A percentile compares a stretch with the other conserved stretches of the same genome.
Conservation (phyloP, 2,329 filamentous ascomycete genomes). For the Calonectria crousiana region DNA sequence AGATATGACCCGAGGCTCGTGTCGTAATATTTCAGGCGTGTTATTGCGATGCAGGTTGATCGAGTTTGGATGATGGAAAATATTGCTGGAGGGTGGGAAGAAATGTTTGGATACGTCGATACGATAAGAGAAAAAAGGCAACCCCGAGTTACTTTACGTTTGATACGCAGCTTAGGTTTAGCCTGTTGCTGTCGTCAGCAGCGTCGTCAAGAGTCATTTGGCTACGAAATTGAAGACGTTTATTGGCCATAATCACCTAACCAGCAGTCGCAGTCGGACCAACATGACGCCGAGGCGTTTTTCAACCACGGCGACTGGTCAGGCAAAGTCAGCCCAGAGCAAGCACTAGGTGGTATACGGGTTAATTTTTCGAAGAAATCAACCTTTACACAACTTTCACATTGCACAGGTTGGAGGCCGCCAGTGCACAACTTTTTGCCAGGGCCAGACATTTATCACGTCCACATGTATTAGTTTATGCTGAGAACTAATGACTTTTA, state of each 20-base stretch:
- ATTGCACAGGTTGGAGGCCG: conserved; percentile 1
- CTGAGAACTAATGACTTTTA: not conserved
- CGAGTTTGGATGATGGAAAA: not conserved
- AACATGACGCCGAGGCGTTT: conserved; percentile 13
- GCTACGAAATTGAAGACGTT: not conserved
- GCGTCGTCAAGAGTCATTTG: conserved; percentile 12
- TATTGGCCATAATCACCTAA: conserved; percentile 2
- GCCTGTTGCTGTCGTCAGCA: conserved; percentile 13
- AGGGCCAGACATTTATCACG: too few relatives aligned
- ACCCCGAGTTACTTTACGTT: not conserved
- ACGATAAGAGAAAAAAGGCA: not conserved
- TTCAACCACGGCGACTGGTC: not conserved
- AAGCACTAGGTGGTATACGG: not conserved
- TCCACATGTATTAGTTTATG: too few relatives aligned
- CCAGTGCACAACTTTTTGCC: not conserved
- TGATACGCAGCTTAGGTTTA: not conserved
- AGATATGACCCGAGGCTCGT: not conserved
- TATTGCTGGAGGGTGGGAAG: not conserved
- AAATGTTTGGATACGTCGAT: not conserved
- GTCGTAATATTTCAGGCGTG: not conserved
- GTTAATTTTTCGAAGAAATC: conserved; percentile 1
- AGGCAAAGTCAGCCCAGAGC: not conserved
- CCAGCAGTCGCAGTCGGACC: not conserved
- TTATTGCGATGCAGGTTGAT: not conserved
- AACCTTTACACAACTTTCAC: not conserved